Evolutionary conservation across 2,329 filamentous ascomycete genomes (phyloP), one percentile per base, ranked within the genome.

Genomic region (Penicillium glabrum): DNA sequence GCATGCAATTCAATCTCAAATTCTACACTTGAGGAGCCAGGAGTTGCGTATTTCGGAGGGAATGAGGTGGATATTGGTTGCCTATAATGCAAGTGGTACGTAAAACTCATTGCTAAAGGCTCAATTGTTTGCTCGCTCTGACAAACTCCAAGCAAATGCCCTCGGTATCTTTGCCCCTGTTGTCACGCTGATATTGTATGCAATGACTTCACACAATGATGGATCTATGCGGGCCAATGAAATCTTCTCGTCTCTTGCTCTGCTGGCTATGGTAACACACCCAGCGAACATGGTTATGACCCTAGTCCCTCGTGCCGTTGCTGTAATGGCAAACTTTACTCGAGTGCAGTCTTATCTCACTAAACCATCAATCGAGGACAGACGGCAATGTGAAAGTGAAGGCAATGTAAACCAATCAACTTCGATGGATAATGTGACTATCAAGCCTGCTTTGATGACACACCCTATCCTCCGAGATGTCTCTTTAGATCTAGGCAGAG

Each of bases 261-360:
- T 53, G 6, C 54, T 57, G 31, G 50, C 44, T 13, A 46, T 57
- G 33, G 54, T 57, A 3, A 57, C 50, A 23, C 54, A 57, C 31
- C 54, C 50, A 49, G 54, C 54, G 14, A 57, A 57, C 6, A 57
- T 57, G 50, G 27, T 57, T 14, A 57, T 57, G 50, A 57, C 54
- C 29, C 33, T 57, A 10, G 46, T 57, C 27, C 54, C 50, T 16
- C 49, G 31, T 8, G 54, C 54, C 1, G 35, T 53, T 48, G 29
- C 54, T 31, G 19, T 47, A 21, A 39, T 49, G 21, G 50, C 54
- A 39, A 57, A 57, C 29, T 53, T 57, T 45, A 2, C n/a, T 14
- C 41, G 41, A 24, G 41, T 45, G 19, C 37, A 39, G 27, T 2
- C 35, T n/a, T 37, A 37, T 37, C 35, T 37, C n/a, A 37, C 35